Evolutionary conservation across 768 basidiomycete genomes (phyloP).

Genomic region (Asterophora parasitica): DNA sequence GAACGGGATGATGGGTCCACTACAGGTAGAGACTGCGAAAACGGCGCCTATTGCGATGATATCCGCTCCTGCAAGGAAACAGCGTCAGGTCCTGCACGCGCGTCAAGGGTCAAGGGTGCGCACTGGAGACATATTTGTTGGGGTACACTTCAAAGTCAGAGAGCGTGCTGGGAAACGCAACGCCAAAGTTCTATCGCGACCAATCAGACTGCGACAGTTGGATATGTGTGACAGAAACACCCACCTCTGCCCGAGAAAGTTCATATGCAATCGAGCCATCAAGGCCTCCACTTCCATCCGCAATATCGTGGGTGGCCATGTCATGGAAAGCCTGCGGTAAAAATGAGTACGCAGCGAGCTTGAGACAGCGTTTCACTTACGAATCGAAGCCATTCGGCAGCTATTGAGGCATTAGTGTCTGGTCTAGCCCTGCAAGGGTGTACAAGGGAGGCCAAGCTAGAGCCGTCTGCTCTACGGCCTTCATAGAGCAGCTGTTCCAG

Average conservation of each 20-base stretch:
- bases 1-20: constrained; percentile 41
- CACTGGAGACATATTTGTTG: constrained; percentile 41
- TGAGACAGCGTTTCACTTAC: constrained; percentile 17
- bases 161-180: constrained; percentile 39
- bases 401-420: constrained; percentile 27
- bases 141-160: constrained; percentile 38
- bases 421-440: constrained; percentile 24
- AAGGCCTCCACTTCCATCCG: constrained; percentile 44
- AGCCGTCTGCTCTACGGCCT: constrained; percentile 28
- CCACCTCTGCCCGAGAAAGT: constrained; percentile 35
- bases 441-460: constrained; percentile 26
- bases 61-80: constrained; percentile 34
- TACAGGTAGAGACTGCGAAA: constrained; percentile 36
- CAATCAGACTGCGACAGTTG: not conserved
- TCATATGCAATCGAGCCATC: constrained; percentile 49
- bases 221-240: constrained; percentile 6
- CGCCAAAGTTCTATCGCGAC: constrained; percentile 38
- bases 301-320: constrained; percentile 40
- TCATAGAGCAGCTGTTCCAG: constrained; percentile 33
- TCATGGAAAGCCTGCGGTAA: constrained; percentile 43
- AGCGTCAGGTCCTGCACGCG: not conserved
- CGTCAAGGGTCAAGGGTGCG: constrained; percentile 13
- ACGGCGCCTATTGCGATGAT: constrained; percentile 36
- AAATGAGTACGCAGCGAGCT: not conserved
- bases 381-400: constrained; percentile 37